Percentiles rank a stretch among this genome's conserved stretches.
Evolutionary conservation across 2,329 filamentous ascomycete genomes (phyloP).

Genomic region (Diplodia sapinea): DNA sequence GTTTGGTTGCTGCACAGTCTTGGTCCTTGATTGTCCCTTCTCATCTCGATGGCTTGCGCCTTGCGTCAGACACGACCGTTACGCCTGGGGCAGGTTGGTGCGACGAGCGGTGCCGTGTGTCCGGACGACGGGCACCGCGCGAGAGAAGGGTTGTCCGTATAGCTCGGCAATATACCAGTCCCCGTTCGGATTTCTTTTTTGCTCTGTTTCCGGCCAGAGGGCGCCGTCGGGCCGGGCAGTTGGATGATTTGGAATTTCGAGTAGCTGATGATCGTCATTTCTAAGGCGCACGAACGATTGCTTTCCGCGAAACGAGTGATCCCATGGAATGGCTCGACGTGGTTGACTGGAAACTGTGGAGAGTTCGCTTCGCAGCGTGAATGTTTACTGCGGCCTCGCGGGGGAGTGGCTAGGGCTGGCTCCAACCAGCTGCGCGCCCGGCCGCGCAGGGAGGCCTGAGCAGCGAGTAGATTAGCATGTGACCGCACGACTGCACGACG

Average conservation of each 20-base stretch:
- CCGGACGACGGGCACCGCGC: background rate
- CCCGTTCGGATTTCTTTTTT: conserved; percentile 15
- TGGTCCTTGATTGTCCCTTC: background rate
- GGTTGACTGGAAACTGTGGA: background rate
- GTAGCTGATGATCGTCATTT: conserved; percentile 25
- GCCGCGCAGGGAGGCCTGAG: conserved; percentile 20
- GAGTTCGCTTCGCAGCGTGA: background rate
- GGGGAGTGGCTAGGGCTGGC: conserved; percentile 10
- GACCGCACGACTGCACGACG: conserved; percentile 15
- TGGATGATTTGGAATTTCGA: conserved; percentile 12
- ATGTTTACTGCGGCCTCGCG: conserved; percentile 17
- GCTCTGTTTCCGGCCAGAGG: background rate
- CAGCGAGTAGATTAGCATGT: conserved; percentile 24
- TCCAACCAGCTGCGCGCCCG: conserved; percentile 10
- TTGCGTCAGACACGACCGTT: conserved; percentile 19
- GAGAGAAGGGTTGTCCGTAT: conserved; percentile 13
- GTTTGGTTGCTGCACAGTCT: conserved; percentile 16
- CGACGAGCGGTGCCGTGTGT: conserved; percentile 4
- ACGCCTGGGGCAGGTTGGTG: background rate
- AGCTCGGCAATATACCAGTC: conserved; percentile 23
- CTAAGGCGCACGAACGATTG: conserved; percentile 16
- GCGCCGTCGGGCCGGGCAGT: background rate
- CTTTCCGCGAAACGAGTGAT: conserved; percentile 10
- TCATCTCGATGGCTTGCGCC: background rate
- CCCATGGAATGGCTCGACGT: background rate